Conservation (phyloP, 495 filamentous ascomycete genomes). For the Penicillium robsamsonii region DNA sequence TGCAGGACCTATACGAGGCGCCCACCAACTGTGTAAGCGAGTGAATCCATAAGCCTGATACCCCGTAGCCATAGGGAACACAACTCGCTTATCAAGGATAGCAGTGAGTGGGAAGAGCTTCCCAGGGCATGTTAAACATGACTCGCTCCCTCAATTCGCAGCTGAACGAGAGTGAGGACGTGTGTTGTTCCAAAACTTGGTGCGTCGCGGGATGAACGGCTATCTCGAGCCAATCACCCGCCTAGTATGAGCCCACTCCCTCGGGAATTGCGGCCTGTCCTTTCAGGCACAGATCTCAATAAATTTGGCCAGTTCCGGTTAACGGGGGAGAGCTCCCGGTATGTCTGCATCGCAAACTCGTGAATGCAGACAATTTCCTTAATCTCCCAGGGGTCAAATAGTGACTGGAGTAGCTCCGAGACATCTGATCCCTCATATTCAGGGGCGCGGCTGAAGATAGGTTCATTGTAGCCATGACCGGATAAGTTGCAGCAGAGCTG, state of each 20-base stretch:
- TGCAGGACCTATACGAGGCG: constrained; percentile 1
- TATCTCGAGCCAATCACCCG: not conserved
- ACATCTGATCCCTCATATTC: too few species aligned
- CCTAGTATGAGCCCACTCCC: not conserved
- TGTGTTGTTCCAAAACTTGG: too few species aligned
- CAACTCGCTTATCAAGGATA: not conserved
- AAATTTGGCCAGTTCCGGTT: too few species aligned
- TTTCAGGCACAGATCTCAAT: not conserved
- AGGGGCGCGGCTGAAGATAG: too few species aligned
- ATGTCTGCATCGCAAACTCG: too few species aligned
- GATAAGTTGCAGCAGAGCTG: too few species aligned
- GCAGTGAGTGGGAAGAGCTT: not conserved
- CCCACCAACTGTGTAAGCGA: not conserved
- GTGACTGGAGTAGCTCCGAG: too few species aligned
- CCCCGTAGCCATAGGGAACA: not conserved
- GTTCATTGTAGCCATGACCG: too few species aligned
- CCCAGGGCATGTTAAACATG: too few species aligned
- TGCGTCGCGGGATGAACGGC: constrained; percentile 2
- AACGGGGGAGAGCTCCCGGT: too few species aligned
- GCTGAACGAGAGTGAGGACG: not conserved
- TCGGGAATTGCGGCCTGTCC: not conserved
- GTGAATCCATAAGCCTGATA: not conserved
- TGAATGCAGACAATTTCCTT: too few species aligned
- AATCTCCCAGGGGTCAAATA: too few species aligned
- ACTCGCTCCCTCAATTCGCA: not conserved